Evolutionary conservation across 108 stramenopile species (phyloP), one percentile per base, ranked within the genome.

Genomic region (Aurantiochytrium sp.): DNA sequence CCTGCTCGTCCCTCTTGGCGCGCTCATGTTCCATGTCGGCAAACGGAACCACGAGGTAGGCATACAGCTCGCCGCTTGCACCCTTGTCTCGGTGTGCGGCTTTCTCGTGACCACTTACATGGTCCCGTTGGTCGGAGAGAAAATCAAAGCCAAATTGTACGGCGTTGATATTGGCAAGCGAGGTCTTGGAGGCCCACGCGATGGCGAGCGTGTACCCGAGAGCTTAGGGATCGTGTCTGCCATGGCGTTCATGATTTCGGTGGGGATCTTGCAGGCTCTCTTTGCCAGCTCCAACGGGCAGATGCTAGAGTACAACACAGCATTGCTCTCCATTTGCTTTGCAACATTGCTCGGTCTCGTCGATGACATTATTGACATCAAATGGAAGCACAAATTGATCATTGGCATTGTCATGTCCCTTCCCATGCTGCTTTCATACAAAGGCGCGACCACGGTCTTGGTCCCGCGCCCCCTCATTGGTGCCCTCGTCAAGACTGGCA

Each of bases 321-420:
- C 98, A 19, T 92, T 99, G 58, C 92, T 98, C 16, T 97, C 97
- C 29, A 96, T 98, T 43, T 97, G 96, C 89, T 98, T 99, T 91
- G 97, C 98, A 96, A 92, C 98, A 0, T 97, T 99, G 76, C 92
- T 98, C 51, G 98, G 98, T 58, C 98, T 99, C 90, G 96, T 97
- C 0, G 97, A 98, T 89, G 98, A 98, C 92, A 96, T 98, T 0
- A 92, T 98, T 47, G 99, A 99, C 88, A 96, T 98, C 94, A 97
- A 97, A 28, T 99, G 99, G 99, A 92, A 97, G 88, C 97, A 97
- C 92, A 99, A 99, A 91, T 92, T 98, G 8, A 83, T 98, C 44
- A 91, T 99, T 18, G 98, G 98, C 19, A 93, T 96, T 21, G 94
- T 99, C 28, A 97, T 97, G 64, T 96, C 97, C 2, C 93, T 99